A percentile compares a stretch with the other conserved stretches of the same genome.
Evolutionary conservation across 2,329 filamentous ascomycete species (phyloP).

Genomic region (Apiospora sp.): DNA sequence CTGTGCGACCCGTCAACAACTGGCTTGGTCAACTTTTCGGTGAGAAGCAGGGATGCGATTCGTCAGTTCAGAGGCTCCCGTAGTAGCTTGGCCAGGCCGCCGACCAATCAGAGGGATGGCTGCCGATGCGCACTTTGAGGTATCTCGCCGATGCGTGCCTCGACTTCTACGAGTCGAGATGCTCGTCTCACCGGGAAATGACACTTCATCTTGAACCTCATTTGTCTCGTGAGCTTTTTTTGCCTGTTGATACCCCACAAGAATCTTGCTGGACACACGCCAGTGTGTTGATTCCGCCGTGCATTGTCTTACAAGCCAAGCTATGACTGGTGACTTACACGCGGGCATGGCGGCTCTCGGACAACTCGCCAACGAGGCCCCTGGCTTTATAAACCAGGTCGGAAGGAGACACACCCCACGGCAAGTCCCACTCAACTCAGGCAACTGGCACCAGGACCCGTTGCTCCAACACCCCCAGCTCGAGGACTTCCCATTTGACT

Average conservation of each 20-base stretch:
- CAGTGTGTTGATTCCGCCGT: slow-evolving; percentile 24
- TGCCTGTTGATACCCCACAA: slow-evolving; percentile 23
- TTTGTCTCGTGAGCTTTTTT: slow-evolving; percentile 26
- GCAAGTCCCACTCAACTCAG: slow-evolving; percentile 23
- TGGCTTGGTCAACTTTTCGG: slow-evolving; percentile 20
- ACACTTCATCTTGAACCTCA: slow-evolving; percentile 24
- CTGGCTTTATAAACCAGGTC: slow-evolving; percentile 26
- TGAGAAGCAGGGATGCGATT: slow-evolving; percentile 25
- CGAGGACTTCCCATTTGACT: slow-evolving; percentile 22
- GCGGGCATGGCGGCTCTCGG: slow-evolving; percentile 26
- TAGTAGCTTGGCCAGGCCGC: slow-evolving; percentile 7
- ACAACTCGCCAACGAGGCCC: slow-evolving; percentile 27
- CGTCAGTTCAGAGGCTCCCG: slow-evolving; percentile 17
- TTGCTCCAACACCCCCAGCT: slow-evolving; percentile 18
- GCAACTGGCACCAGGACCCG: slow-evolving; percentile 19
- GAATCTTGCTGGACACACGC: slow-evolving; percentile 24
- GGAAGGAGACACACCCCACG: slow-evolving; percentile 22
- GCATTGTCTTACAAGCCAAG: slow-evolving; percentile 25
- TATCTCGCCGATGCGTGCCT: slow-evolving; percentile 24
- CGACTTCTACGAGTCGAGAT: slow-evolving; percentile 25
- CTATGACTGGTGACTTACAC: slow-evolving; percentile 29
- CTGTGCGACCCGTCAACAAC: slow-evolving; percentile 21
- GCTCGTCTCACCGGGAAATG: slow-evolving; percentile 26
- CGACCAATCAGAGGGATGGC: slow-evolving; percentile 23
- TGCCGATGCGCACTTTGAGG: slow-evolving; percentile 20